A percentile compares a stretch with the other conserved stretches of the same genome.
Evolutionary conservation across 2,329 filamentous ascomycete species (phyloP).

Genomic region (Rutstroemia sydowiana): DNA sequence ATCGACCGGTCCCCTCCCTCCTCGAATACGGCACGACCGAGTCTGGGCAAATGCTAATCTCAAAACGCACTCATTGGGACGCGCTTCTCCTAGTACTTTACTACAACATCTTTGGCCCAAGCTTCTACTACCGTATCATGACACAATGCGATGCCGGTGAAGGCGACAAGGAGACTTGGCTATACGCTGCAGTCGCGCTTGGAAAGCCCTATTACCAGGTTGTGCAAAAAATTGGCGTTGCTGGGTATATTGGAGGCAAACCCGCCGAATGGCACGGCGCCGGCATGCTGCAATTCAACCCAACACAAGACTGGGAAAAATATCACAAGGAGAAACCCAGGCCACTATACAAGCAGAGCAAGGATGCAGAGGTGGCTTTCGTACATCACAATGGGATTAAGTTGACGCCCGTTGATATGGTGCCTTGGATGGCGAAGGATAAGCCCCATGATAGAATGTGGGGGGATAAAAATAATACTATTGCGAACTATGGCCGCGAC

Average conservation of each 20-base stretch:
- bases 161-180: slow-evolving; percentile 45
- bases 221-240: not conserved
- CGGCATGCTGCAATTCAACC: slow-evolving; percentile 6
- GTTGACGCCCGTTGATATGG: slow-evolving; percentile 2
- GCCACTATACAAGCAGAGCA: not conserved
- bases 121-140: slow-evolving; percentile 38
- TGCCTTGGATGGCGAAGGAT: not conserved
- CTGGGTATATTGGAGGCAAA: not conserved
- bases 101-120: slow-evolving; percentile 42
- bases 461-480: not conserved
- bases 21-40: slow-evolving; percentile 34
- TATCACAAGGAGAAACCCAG: not conserved
- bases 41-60: slow-evolving; percentile 38
- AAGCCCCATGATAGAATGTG: slow-evolving; percentile 2
- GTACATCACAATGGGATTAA: slow-evolving; percentile 10
- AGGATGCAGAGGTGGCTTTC: not conserved
- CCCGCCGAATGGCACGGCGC: not conserved
- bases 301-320: not conserved
- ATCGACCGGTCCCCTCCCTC: not conserved
- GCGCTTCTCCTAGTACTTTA: slow-evolving; percentile 40
- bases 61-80: slow-evolving; percentile 36
- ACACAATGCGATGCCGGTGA: slow-evolving; percentile 37
- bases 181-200: slow-evolving; percentile 36
- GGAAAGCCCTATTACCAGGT: slow-evolving; percentile 36
- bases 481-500: not conserved